These are phyloP conservation scores for Aspergillus ochraceoroseus DNA, from an alignment of 2,329 filamentous ascomycete genomes.

Conservation along the genomic window DNA sequence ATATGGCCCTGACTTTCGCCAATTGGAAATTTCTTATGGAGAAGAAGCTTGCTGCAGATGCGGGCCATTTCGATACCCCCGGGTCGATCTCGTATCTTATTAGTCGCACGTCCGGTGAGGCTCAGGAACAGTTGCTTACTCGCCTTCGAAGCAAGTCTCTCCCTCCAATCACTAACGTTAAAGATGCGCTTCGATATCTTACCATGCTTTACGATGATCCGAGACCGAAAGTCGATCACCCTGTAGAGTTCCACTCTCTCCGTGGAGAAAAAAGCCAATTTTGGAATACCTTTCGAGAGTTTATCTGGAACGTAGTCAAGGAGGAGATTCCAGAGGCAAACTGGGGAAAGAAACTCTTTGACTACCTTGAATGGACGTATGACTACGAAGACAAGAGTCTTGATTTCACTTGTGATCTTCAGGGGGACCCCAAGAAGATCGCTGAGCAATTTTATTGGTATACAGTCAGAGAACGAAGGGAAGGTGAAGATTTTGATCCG, in stretches of 20 bases:
- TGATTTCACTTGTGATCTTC: no score
- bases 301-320: slow-evolving; percentile 5
- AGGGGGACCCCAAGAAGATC: no score
- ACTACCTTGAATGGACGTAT: not conserved
- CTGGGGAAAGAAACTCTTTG: not conserved
- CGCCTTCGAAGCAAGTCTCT: not conserved
- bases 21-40: slow-evolving; percentile 6
- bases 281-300: not conserved
- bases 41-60: not conserved
- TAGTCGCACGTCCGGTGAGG: slow-evolving; percentile 5
- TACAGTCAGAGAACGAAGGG: no score
- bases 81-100: not conserved
- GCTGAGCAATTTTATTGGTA: no score
- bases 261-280: not conserved
- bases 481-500: no score
- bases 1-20: not conserved
- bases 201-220: slow-evolving; percentile 3
- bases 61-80: not conserved
- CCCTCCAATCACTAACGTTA: not conserved
- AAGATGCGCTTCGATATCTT: slow-evolving; percentile 1
- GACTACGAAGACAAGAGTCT: no score
- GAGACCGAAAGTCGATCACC: not conserved
- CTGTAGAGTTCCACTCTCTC: not conserved
- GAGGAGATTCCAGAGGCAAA: not conserved
- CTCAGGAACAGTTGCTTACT: slow-evolving; percentile 1